Evolutionary conservation across 1,284 basidiomycete species (phyloP), one percentile per base, ranked within the genome.

Genomic region (Sanghuangporus baumii): DNA sequence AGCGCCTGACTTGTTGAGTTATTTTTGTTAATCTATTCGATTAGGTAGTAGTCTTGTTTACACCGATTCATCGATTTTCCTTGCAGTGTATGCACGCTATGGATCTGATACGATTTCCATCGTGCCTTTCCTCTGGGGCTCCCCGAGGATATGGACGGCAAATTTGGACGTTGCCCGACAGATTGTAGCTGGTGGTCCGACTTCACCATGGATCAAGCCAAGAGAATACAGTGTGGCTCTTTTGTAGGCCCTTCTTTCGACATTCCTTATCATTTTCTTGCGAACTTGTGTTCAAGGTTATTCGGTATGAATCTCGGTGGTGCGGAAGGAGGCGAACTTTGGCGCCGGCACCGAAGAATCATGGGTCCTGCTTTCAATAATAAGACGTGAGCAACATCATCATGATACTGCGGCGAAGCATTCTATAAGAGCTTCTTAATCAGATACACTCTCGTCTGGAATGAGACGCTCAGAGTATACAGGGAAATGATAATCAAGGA

Each of bases 91-190:
- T 65, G 70, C 69, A 59, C 67, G 69, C n/a, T 69, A 54, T 52
- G 60, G 71, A 37, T 72, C 65, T 41, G 81, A 84, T 60, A 80
- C 74, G 8, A 71, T 83, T 23, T 78, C 79, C 2, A 63, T 83
- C 6, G 71, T 81, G 0, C 77, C 80, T 0, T 75, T 78, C 62
- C n/a, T 83, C 6, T 59, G 64, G 5, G 80, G 79, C 1, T 57
- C 67, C 9, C 73, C 79, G 1, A 67, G 67, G 0, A 69, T 82
- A 50, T 81, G 76, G 65, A 81, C 80, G 0, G 74, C 74, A n/a
- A 82, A 80, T 59, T 65, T 83, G 52, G 78, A 83, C 56, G 76
- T 83, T 5, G 74, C 73, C 7, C 74, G 76, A n/a, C 82, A 82
- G 68, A 70, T 82, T 12, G 69, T 74, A 31, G 68, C 70, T 1